phyloP scores from a whole-genome alignment of 2,329 filamentous ascomycete species.

The Hyphodiscus sp. region DNA sequence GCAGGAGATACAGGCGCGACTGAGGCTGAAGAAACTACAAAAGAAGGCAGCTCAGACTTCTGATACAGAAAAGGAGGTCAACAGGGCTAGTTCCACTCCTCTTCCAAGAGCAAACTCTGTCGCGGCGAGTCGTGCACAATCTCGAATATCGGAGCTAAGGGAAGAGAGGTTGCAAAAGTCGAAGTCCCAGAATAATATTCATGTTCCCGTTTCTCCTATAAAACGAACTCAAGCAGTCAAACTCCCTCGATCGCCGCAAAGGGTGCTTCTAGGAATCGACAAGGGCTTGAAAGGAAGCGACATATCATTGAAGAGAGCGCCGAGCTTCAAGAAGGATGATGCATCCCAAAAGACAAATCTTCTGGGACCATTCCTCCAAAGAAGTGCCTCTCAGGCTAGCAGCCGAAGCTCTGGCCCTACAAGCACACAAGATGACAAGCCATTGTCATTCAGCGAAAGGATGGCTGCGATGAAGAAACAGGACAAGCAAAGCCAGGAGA shows the following conservation, averaged over 20 bases:
- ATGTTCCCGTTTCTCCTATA: conserved; percentile 73
- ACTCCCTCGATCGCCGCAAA: conserved; percentile 66
- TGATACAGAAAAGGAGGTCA: conserved; percentile 21
- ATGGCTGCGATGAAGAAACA: conserved; percentile 63
- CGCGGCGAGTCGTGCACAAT: conserved; percentile 21
- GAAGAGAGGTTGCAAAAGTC: conserved; percentile 22
- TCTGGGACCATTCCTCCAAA: conserved; percentile 38
- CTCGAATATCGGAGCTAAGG: conserved; percentile 20
- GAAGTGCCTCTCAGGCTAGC: conserved; percentile 31
- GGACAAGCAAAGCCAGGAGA: conserved; percentile 45
- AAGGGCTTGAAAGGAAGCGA: conserved; percentile 77
- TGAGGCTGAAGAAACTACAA: conserved; percentile 83
- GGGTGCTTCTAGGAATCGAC: conserved; percentile 80
- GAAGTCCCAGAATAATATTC: conserved; percentile 40
- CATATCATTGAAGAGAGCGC: conserved; percentile 73
- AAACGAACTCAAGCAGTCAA: conserved; percentile 46
- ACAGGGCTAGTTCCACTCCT: conserved; percentile 9
- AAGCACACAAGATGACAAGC: conserved; percentile 34
- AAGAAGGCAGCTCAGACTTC: conserved; percentile 42
- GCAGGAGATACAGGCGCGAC: conserved; percentile 78
- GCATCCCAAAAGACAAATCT: conserved; percentile 26
- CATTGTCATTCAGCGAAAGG: conserved; percentile 71
- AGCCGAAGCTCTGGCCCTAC: conserved; percentile 9
- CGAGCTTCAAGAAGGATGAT: conserved; percentile 38
- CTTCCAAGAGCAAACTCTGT: conserved; percentile 20